A percentile compares a stretch with the other conserved stretches of the same genome.
These are phyloP conservation scores for Peronospora destructor DNA, from an alignment of 352 stramenopile species.

Conservation along the genomic window DNA sequence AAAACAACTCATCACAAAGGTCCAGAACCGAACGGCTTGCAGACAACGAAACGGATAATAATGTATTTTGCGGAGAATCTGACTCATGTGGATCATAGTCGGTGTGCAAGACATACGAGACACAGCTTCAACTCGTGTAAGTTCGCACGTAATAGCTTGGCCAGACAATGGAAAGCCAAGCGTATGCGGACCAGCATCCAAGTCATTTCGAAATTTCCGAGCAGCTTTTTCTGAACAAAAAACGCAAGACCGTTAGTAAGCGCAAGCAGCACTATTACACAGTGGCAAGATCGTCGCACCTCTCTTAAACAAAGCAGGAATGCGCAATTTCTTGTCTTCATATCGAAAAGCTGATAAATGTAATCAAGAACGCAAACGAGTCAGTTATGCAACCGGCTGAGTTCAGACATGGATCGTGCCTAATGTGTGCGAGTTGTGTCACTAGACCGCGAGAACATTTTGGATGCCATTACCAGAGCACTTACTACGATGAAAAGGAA, in stretches of 20 bases:
- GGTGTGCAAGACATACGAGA: neutral
- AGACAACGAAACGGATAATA: too few species aligned
- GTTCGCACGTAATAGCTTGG: neutral
- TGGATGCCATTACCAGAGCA: too few species aligned
- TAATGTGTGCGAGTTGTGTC: too few species aligned
- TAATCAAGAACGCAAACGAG: too few species aligned
- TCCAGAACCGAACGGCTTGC: neutral
- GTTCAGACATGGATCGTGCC: conserved; percentile 14
- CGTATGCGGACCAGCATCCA: conserved; percentile 1
- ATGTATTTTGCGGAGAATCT: too few species aligned
- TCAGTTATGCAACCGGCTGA: too few species aligned
- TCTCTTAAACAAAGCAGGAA: conserved; percentile 9
- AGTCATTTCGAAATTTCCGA: conserved; percentile 7
- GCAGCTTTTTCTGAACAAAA: conserved; percentile 4
- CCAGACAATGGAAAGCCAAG: conserved; percentile 1
- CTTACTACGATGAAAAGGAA: too few species aligned
- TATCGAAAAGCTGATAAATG: conserved; percentile 11
- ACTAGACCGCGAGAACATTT: too few species aligned
- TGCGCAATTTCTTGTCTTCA: conserved; percentile 6
- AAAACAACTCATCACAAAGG: conserved; percentile 4
- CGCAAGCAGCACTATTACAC: conserved; percentile 3
- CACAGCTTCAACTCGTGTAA: conserved; percentile 1
- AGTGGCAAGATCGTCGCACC: conserved; percentile 6
- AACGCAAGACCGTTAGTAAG: conserved; percentile 7
- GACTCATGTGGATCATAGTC: too few species aligned